Base-by-base conservation (phyloP, 192 early-diverging fungal species). In the Backusella macrospora region DNA sequence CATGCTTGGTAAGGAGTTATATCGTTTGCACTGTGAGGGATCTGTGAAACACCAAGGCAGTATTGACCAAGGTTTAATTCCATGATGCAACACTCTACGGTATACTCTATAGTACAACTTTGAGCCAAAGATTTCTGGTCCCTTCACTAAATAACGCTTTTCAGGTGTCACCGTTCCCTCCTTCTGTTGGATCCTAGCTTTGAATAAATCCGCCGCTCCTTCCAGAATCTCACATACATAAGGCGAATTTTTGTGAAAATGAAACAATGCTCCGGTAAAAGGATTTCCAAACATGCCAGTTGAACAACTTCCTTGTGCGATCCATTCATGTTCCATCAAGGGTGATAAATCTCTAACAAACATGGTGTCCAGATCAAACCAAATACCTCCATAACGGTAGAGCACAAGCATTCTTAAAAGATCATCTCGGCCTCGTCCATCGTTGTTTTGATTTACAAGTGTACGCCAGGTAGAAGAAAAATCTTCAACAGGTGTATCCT, bases 41-140 rank as follows among this genome's bases (percentile, higher is more conserved):
- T 81, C 80, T 16, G 80, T 84, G 52, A 79, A 81, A 64, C 82
- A 84, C 82, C 82, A 84, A n/a, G 82, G 82, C 34, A 84, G 18
- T 7, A 81, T 70, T 9, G 74, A 76, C 72, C 77, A 84, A 42
- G 82, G 80, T 49, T 71, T 62, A 45, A 72, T 78, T 2, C 77
- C 66, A 66, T 84, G 71, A 37, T 78, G 77, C 37, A 84, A 42
- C 8, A 84, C 65, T 42, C 80, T 72, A 64, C 80, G 76, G 63
- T 77, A 81, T 40, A 81, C 72, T 43, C 75, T 75, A 67, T 77
- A 81, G 38, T 84, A 84, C 23, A 84, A 45, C 59, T 65, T 71
- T 6, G 73, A 68, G 29, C 82, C 82, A 78, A 80, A 84, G 63
- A 78, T 72, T 21, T 75, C 78, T n/a, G 82, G 79, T 21, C 79